These are phyloP conservation scores for Penicillium parvum DNA, from an alignment of 495 filamentous ascomycete genomes.

Conservation along the genomic window DNA sequence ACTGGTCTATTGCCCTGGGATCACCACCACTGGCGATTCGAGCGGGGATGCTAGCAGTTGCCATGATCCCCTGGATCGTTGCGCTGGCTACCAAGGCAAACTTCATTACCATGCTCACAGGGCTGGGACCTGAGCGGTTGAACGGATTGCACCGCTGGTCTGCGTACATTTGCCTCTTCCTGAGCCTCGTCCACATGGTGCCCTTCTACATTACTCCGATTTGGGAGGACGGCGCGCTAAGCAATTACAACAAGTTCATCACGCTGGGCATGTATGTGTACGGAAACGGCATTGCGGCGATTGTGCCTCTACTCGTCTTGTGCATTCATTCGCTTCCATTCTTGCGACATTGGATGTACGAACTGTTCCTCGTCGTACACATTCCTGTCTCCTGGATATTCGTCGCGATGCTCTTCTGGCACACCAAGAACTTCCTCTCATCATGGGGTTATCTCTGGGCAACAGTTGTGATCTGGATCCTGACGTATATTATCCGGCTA, in stretches of 20 bases:
- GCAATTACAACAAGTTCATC: slow-evolving; percentile 63
- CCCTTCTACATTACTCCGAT: slow-evolving; percentile 89
- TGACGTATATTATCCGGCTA: slow-evolving; percentile 60
- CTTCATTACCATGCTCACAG: slow-evolving; percentile 76
- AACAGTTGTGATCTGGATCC: slow-evolving; percentile 72
- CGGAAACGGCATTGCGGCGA: slow-evolving; percentile 82
- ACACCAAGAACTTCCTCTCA: slow-evolving; percentile 84
- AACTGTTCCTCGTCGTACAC: slow-evolving; percentile 78
- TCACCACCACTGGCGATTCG: slow-evolving; percentile 88
- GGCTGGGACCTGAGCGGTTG: slow-evolving; percentile 86
- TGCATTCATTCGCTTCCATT: slow-evolving; percentile 78
- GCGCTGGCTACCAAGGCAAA: slow-evolving; percentile 90
- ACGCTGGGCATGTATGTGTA: slow-evolving; percentile 62
- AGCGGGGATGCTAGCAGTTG: slow-evolving; percentile 87
- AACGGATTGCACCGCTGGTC: slow-evolving; percentile 94
- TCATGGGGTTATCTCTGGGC: slow-evolving; percentile 90
- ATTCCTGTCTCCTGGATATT: slow-evolving; percentile 77
- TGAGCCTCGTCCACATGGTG: slow-evolving; percentile 76
- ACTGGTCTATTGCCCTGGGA: slow-evolving; percentile 73
- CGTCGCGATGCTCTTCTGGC: slow-evolving; percentile 88
- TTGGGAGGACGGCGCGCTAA: slow-evolving; percentile 69
- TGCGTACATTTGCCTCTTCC: slow-evolving; percentile 79
- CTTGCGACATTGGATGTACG: slow-evolving; percentile 62
- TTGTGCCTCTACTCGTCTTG: slow-evolving; percentile 75
- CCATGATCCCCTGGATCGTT: slow-evolving; percentile 92